Evolutionary conservation across 441 rosid species (phyloP).

Genomic region (Aleurites moluccanus): DNA sequence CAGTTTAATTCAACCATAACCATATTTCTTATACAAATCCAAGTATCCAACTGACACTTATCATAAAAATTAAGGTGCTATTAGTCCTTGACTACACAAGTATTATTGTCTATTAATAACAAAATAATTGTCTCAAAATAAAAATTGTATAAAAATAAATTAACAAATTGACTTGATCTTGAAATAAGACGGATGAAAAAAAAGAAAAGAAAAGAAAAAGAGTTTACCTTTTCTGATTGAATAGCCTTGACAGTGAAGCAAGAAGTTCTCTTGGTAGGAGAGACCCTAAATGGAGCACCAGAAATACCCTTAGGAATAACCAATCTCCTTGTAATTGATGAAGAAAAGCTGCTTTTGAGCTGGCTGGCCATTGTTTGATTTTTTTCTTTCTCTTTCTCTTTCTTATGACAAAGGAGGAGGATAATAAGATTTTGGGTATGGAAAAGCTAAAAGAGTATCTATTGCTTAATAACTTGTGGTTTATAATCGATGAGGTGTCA

Average conservation of each 20-base stretch:
- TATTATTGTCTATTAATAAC: too few species aligned
- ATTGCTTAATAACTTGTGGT: conserved; percentile 40
- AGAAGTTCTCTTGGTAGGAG: conserved; percentile 47
- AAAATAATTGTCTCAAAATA: too few species aligned
- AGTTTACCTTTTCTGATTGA: conserved; percentile 68
- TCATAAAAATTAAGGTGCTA: too few species aligned
- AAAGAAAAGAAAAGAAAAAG: background rate
- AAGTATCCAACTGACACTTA: too few species aligned
- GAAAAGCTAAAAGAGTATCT: conserved; percentile 32
- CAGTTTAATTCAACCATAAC: too few species aligned
- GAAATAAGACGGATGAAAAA: too few species aligned
- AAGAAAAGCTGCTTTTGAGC: conserved; percentile 71
- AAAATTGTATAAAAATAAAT: too few species aligned
- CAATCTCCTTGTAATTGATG: conserved; percentile 43
- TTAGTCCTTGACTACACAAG: too few species aligned
- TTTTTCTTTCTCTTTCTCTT: background rate
- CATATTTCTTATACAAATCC: too few species aligned
- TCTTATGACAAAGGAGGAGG: conserved; percentile 17
- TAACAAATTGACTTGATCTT: too few species aligned
- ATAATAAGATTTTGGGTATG: conserved; percentile 19
- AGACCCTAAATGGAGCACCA: conserved; percentile 57
- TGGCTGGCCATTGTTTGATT: conserved; percentile 78
- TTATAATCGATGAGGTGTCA: conserved; percentile 33
- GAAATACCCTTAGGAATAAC: conserved; percentile 64
- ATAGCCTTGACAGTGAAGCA: conserved; percentile 72